Evolutionary conservation across 164 flowering plant species (phyloP), one percentile per base, ranked within the genome.

Genomic region (Euptelea pleiosperma): DNA sequence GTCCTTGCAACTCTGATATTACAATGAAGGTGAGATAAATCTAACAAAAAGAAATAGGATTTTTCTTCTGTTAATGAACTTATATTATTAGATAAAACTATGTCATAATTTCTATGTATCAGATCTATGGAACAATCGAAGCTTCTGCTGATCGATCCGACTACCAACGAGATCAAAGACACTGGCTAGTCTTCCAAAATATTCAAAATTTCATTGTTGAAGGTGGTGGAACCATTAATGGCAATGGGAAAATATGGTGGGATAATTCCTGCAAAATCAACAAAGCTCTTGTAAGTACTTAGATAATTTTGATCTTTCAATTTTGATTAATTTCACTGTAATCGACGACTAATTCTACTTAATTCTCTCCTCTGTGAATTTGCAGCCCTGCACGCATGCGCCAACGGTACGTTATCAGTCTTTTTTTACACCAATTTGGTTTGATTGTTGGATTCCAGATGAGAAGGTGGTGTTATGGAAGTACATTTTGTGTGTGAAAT

Each of bases 371-470:
- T 63, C 45, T 46, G 6, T 68, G 68, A 8, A 24, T 70, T 61
- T 74, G 76, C 89, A 92, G 98, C 84, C 84, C 8, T 92, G 98
- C 82, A 80, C 61, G 63, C 49, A 60, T 15, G 98, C 91, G 3
- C 98, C 98, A 30, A 91, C 96, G 75, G 96, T 92, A 85, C 9
- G 79, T 68, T 19, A 12, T 55, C 47, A 2, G 2, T 11, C 52
- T 9, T 4, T 18, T 26, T 25, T 24, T 7, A 2, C 28, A n/a
- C n/a, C n/a, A n/a, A n/a, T n/a, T n/a, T n/a, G n/a, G n/a, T n/a
- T n/a, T n/a, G n/a, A n/a, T n/a, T n/a, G n/a, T n/a, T n/a, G n/a
- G n/a, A n/a, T n/a, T n/a, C n/a, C n/a, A n/a, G n/a, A n/a, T n/a
- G n/a, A n/a, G n/a, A n/a, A n/a, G n/a, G n/a, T n/a, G n/a, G n/a